Base-by-base conservation (phyloP, 2,329 filamentous ascomycete genomes). In the Elsinoe australis region DNA sequence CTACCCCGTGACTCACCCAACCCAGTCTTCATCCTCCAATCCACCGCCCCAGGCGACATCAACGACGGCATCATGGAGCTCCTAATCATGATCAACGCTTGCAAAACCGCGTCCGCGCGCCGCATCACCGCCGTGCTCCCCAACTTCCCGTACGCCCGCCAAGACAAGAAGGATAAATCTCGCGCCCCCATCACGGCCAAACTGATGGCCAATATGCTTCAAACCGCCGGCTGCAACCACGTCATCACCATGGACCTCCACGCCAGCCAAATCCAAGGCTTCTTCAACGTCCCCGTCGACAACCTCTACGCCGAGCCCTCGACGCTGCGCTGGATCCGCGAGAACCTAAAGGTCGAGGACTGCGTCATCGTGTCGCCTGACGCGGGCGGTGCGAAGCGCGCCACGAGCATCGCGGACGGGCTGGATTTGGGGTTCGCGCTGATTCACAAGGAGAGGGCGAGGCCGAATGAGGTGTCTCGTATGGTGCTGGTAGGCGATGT, bases 31-130 rank as follows among this genome's bases (percentile, higher is more conserved):
- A 94, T 96, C 60, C 75, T 96, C 52, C 90, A 96, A 70, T 95
- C 90, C 18, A 95, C 92, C 39, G 83, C 86, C 32, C 90, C 90
- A 1, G 89, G 90, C 64, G 89, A 95, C 64, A 94, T 96, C 71
- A 98, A 98, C 69, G 90, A 96, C 66, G 88, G 88, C 42, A 78
- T 98, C 52, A 96, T 98, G 90, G 90, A 98, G 70, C 79, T 96
- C 29, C 78, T 96, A 56, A 95, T 96, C 70, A 95, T 95, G 82
- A 94, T 95, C 68, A 94, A 94, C 64, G 90, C 90, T 54, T 95
- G 90, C 75, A 83, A 86, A 65, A 86, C 82, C 18, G 83, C 83
- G 33, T 85, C 82, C 28, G 90, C 90, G 9, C 82, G 89, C 55
- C 85, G 90, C 55, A 95, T 96, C 69, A 95, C 90, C 17, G 90